Percentiles rank a stretch among this genome's conserved stretches.
These are phyloP conservation scores for Arachnomyces sp. DNA, from an alignment of 2,329 filamentous ascomycete species.

Conservation along the genomic window DNA sequence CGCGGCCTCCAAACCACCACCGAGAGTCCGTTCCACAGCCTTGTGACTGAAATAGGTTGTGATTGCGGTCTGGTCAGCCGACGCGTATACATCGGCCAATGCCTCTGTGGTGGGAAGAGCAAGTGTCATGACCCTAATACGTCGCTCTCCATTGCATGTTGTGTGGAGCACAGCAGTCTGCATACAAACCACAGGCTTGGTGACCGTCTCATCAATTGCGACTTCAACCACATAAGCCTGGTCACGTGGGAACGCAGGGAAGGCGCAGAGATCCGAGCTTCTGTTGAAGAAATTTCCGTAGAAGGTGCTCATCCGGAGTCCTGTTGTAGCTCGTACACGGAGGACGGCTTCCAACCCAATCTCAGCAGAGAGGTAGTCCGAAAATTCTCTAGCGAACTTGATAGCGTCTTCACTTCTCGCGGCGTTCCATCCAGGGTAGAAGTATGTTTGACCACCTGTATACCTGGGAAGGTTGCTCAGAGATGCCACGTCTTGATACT, in stretches of 20 bases:
- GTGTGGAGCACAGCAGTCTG: slow-evolving; percentile 95
- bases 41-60: slow-evolving; percentile 95
- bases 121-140: slow-evolving; percentile 89
- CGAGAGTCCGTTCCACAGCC: slow-evolving; percentile 82
- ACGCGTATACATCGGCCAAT: slow-evolving; percentile 85
- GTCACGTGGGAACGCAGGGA: slow-evolving; percentile 94
- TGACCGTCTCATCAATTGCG: slow-evolving; percentile 89
- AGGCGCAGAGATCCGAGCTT: slow-evolving; percentile 93
- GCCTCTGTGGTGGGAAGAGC: slow-evolving; percentile 88
- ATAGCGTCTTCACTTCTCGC: slow-evolving; percentile 90
- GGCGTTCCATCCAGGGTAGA: slow-evolving; percentile 97
- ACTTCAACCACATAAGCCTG: slow-evolving; percentile 98
- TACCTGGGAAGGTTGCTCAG: slow-evolving; percentile 92
- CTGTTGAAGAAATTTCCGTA: slow-evolving; percentile 99
- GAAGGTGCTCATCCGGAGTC: slow-evolving; percentile 92
- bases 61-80: slow-evolving; percentile 88
- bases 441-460: slow-evolving; percentile 95
- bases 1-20: slow-evolving; percentile 80
- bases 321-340: slow-evolving; percentile 88
- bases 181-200: slow-evolving; percentile 84
- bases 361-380: slow-evolving; percentile 91
- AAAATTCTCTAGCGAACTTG: slow-evolving; percentile 95
- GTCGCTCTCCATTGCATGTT: slow-evolving; percentile 91
- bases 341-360: slow-evolving; percentile 95
- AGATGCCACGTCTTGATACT: slow-evolving; percentile 95